These are phyloP conservation scores for Verticillium isaacii DNA, from an alignment of 2,329 filamentous ascomycete species.

Conservation along the genomic window DNA sequence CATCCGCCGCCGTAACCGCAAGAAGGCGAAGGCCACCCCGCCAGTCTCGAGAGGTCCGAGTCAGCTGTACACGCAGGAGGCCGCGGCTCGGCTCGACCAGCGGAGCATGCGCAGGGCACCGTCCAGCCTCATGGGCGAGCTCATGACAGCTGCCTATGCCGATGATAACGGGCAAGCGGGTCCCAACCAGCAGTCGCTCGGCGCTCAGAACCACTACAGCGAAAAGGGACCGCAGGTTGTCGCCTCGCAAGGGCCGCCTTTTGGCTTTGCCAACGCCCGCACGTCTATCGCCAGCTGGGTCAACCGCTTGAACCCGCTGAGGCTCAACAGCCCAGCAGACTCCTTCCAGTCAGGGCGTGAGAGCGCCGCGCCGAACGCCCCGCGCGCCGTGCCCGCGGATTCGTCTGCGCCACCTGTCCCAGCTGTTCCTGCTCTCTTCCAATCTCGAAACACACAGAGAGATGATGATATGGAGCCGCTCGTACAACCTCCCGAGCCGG, in stretches of 20 bases:
- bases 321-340: constrained; percentile 13
- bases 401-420: constrained; percentile 6
- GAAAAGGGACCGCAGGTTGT: constrained; percentile 9
- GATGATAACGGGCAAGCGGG: constrained; percentile 12
- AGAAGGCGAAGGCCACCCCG: neutral
- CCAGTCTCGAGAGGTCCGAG: neutral
- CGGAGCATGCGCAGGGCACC: constrained; percentile 2
- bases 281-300: constrained; percentile 19
- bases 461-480: neutral
- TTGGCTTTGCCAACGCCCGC: neutral
- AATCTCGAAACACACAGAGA: neutral
- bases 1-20: constrained; percentile 3
- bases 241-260: neutral
- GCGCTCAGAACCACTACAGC: constrained; percentile 10
- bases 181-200: constrained; percentile 3
- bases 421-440: constrained; percentile 5
- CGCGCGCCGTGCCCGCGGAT: neutral
- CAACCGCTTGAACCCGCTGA: constrained; percentile 18
- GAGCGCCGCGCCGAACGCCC: neutral
- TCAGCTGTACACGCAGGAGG: constrained; percentile 3
- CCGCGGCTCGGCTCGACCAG: constrained; percentile 1
- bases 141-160: constrained; percentile 15
- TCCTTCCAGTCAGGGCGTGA: neutral
- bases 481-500: neutral
- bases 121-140: constrained; percentile 15